phyloP scores from a whole-genome alignment of 2,329 filamentous ascomycete genomes.

The Myriangium duriaei region DNA sequence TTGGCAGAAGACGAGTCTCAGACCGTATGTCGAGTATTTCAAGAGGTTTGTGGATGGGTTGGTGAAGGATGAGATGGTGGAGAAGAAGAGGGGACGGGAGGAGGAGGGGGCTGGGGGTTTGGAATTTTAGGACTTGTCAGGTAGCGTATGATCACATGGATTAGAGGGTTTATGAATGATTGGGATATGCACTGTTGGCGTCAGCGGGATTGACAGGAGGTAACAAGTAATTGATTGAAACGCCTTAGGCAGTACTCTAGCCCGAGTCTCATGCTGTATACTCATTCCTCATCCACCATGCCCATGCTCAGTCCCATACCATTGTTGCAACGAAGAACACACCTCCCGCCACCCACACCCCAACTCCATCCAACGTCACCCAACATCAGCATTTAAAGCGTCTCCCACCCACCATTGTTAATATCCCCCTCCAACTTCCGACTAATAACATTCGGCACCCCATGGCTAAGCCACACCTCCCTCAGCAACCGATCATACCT shows the following conservation, averaged over 20 bases:
- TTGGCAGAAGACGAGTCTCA: slow-evolving; percentile 95
- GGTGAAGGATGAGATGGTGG: slow-evolving; percentile 56
- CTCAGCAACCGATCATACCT: slow-evolving; percentile 81
- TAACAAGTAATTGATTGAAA: not conserved
- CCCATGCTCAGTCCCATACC: too few relatives aligned
- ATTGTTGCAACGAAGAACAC: too few relatives aligned
- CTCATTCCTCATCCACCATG: too few relatives aligned
- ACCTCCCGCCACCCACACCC: too few relatives aligned
- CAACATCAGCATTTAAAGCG: slow-evolving; percentile 28
- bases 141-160: too few relatives aligned
- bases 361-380: too few relatives aligned
- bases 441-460: slow-evolving; percentile 78
- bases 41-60: slow-evolving; percentile 64
- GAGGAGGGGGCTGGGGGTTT: slow-evolving; percentile 37
- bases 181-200: not conserved
- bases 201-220: not conserved
- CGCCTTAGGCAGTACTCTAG: too few relatives aligned
- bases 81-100: slow-evolving; percentile 42
- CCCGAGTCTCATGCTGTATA: too few relatives aligned
- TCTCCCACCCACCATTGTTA: slow-evolving; percentile 97
- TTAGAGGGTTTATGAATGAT: not conserved
- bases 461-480: slow-evolving; percentile 74
- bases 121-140: slow-evolving; percentile 61
- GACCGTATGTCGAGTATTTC: slow-evolving; percentile 86
- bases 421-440: slow-evolving; percentile 87